phyloP scores from a whole-genome alignment of 768 basidiomycete genomes.

The Naematelia encephala region DNA sequence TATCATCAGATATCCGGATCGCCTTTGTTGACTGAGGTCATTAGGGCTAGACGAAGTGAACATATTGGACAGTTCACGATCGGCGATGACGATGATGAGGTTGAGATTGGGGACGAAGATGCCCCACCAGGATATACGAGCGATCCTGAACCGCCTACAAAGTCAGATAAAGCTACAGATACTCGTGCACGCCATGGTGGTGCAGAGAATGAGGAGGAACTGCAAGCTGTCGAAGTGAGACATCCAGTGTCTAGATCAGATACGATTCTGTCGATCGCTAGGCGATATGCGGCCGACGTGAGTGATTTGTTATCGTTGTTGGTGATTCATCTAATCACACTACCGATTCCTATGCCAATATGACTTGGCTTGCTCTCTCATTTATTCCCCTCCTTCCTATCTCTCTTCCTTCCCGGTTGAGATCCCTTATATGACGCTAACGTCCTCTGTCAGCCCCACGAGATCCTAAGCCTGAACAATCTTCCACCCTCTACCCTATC shows the following conservation, averaged over 20 bases:
- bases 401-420: too few relatives aligned
- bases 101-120: constrained; percentile 22
- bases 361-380: too few relatives aligned
- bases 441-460: constrained; percentile 49
- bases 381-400: too few relatives aligned
- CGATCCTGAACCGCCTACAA: not conserved
- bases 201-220: constrained; percentile 8
- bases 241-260: constrained; percentile 36
- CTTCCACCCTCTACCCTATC: constrained; percentile 37
- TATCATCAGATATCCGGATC: not conserved
- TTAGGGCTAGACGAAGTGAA: constrained; percentile 9
- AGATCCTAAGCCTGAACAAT: constrained; percentile 39
- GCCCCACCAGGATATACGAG: constrained; percentile 20
- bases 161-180: not conserved
- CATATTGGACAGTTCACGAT: constrained; percentile 27
- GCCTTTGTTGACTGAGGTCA: constrained; percentile 5
- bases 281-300: constrained; percentile 45
- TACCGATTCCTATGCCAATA: too few relatives aligned
- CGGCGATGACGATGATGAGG: constrained; percentile 39
- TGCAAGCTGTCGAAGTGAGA: constrained; percentile 29
- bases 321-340: too few relatives aligned
- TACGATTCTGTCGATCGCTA: constrained; percentile 35
- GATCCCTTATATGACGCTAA: too few relatives aligned
- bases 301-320: too few relatives aligned
- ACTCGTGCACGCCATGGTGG: too few relatives aligned